These are phyloP conservation scores for Nemania sp. DNA, from an alignment of 2,329 filamentous ascomycete species.

Conservation along the genomic window DNA sequence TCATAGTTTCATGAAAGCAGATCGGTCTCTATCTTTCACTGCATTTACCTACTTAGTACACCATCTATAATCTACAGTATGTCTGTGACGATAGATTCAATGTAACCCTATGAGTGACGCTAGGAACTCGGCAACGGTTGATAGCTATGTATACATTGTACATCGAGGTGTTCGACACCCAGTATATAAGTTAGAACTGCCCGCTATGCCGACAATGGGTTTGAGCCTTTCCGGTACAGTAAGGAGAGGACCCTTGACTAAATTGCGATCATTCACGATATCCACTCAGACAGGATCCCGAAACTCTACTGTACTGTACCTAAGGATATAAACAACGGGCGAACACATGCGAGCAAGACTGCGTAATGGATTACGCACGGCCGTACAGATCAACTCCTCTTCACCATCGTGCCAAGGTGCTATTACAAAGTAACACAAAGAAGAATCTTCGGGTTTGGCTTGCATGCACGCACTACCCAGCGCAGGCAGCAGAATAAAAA, in stretches of 20 bases:
- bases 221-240: constrained; percentile 27
- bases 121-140: constrained; percentile 18
- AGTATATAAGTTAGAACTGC: no score
- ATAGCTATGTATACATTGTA: not conserved
- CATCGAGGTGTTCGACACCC: no score
- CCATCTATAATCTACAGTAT: not conserved
- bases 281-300: constrained; percentile 28
- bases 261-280: constrained; percentile 32
- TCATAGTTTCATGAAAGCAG: constrained; percentile 7
- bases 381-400: not conserved
- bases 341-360: constrained; percentile 4
- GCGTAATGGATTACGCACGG: constrained; percentile 29
- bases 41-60: no score
- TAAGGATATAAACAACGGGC: not conserved
- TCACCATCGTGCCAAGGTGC: constrained; percentile 17
- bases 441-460: constrained; percentile 14
- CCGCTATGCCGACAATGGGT: constrained; percentile 3
- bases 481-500: constrained; percentile 35
- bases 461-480: constrained; percentile 13
- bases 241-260: constrained; percentile 19
- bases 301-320: constrained; percentile 1
- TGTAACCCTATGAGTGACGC: constrained; percentile 1
- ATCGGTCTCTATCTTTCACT: not conserved
- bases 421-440: constrained; percentile 13
- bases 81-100: not conserved